Conservation (phyloP, 2,329 filamentous ascomycete species). For the Aspergillus texensis region DNA sequence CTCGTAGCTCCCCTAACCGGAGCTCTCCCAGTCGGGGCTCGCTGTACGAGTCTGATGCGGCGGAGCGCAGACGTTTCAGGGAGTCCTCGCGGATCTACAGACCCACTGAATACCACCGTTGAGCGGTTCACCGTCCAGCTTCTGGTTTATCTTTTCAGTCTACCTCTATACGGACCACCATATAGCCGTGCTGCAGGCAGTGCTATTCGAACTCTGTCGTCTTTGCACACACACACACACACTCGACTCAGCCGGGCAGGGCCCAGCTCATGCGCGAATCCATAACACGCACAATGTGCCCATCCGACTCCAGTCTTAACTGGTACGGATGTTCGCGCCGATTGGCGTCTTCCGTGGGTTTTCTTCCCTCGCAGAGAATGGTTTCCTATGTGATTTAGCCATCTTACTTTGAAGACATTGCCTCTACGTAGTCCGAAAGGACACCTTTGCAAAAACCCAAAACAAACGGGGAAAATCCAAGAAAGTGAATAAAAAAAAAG, state of each 20-base stretch:
- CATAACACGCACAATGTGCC: neutral
- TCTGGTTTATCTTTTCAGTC: neutral
- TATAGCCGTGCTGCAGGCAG: slow-evolving; percentile 11
- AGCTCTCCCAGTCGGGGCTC: slow-evolving; percentile 41
- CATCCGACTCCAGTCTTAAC: neutral
- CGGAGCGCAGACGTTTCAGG: slow-evolving; percentile 36
- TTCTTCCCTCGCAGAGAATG: neutral
- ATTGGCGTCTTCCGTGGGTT: neutral
- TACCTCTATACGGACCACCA: neutral
- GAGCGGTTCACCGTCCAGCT: slow-evolving; percentile 12
- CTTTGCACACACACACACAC: slow-evolving; percentile 1
- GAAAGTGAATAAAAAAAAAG: slow-evolving; percentile 7
- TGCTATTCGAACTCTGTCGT: slow-evolving; percentile 1
- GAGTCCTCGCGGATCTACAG: slow-evolving; percentile 34
- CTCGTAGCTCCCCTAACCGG: slow-evolving; percentile 36
- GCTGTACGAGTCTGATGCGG: slow-evolving; percentile 37
- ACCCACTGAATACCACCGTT: slow-evolving; percentile 35
- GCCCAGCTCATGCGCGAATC: slow-evolving; percentile 1
- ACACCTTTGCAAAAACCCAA: neutral
- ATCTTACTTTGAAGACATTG: neutral
- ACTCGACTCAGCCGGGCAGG: neutral
- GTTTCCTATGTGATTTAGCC: neutral
- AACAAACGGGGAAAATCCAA: slow-evolving; percentile 1
- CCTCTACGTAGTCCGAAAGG: neutral
- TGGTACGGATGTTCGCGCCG: neutral